Evolutionary conservation across 2,329 filamentous ascomycete genomes (phyloP).

Genomic region (Aspergillus ochraceus): DNA sequence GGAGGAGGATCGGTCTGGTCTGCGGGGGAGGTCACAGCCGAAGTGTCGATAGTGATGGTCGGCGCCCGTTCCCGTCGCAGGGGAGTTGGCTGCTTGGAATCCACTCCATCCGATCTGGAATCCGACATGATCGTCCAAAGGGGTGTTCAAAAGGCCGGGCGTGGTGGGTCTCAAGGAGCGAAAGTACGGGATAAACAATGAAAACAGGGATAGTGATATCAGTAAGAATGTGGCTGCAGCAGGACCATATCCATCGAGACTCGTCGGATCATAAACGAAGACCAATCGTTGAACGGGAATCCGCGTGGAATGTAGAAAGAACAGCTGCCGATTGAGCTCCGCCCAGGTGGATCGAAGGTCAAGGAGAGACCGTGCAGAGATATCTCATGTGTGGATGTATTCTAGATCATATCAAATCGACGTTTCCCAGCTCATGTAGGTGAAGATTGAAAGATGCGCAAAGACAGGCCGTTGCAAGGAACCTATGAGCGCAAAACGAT

Average conservation of each 20-base stretch:
- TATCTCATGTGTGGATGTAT: not conserved
- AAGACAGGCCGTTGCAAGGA: not conserved
- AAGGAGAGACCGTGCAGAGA: not conserved
- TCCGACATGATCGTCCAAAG: slow-evolving; percentile 33
- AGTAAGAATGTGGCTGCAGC: slow-evolving; percentile 23
- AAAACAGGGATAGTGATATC: slow-evolving; percentile 18
- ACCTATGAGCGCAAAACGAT: not conserved
- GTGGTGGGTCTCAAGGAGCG: slow-evolving; percentile 14
- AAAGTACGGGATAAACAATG: not conserved
- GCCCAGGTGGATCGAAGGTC: not conserved
- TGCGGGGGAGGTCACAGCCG: slow-evolving; percentile 47
- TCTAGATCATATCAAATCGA: not conserved
- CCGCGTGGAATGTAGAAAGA: not conserved
- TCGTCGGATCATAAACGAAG: slow-evolving; percentile 13
- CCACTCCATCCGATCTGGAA: slow-evolving; percentile 25
- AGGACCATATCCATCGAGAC: slow-evolving; percentile 16
- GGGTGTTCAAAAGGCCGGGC: not conserved
- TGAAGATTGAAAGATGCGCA: not conserved
- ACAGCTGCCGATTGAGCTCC: slow-evolving; percentile 1
- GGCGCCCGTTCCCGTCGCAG: slow-evolving; percentile 48
- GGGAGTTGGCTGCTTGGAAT: slow-evolving; percentile 30
- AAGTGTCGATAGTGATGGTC: slow-evolving; percentile 59
- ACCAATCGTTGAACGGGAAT: not conserved
- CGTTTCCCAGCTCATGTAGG: not conserved
- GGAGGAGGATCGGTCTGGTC: slow-evolving; percentile 35